These are phyloP conservation scores for Tetrapisispora iriomotensis DNA, from an alignment of 805 yeast species.

Conservation along the genomic window DNA sequence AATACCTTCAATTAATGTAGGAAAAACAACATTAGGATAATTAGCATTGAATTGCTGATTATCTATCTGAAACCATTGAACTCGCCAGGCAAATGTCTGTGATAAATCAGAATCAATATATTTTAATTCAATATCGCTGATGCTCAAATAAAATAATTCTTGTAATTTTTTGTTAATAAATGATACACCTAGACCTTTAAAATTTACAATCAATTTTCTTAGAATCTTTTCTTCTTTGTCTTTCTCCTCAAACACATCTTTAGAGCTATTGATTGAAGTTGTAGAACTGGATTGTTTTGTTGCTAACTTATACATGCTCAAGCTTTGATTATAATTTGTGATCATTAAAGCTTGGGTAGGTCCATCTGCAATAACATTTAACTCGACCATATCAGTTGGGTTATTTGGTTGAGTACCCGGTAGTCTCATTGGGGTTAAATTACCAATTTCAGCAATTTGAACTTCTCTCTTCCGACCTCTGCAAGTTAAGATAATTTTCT, in stretches of 20 bases:
- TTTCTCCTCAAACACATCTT: conserved; percentile 45
- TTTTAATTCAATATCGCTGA: conserved; percentile 70
- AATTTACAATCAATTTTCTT: conserved; percentile 42
- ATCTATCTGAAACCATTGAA: conserved; percentile 93
- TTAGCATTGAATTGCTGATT: conserved; percentile 83
- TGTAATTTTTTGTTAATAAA: conserved; percentile 58
- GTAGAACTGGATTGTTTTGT: conserved; percentile 25
- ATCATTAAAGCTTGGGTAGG: conserved; percentile 84
- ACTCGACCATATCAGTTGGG: conserved; percentile 52
- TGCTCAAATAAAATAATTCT: conserved; percentile 76
- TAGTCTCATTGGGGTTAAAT: conserved; percentile 73
- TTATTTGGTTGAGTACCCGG: conserved; percentile 37
- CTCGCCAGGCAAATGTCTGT: conserved; percentile 66
- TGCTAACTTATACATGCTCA: conserved; percentile 56
- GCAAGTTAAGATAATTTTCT: conserved; percentile 66
- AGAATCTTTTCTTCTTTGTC: conserved; percentile 27
- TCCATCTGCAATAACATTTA: conserved; percentile 93
- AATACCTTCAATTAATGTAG: conserved; percentile 80
- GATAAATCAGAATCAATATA: conserved; percentile 78
- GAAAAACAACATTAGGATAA: conserved; percentile 81
- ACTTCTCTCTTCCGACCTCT: conserved; percentile 68
- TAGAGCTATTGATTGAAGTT: conserved; percentile 26
- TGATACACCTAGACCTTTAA: conserved; percentile 85
- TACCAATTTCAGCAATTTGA: conserved; percentile 89
- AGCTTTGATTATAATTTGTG: conserved; percentile 68